Percentiles rank a stretch among this genome's conserved stretches.
Conservation (phyloP, 345 rosid genomes). For the Corchorus capsularis region DNA sequence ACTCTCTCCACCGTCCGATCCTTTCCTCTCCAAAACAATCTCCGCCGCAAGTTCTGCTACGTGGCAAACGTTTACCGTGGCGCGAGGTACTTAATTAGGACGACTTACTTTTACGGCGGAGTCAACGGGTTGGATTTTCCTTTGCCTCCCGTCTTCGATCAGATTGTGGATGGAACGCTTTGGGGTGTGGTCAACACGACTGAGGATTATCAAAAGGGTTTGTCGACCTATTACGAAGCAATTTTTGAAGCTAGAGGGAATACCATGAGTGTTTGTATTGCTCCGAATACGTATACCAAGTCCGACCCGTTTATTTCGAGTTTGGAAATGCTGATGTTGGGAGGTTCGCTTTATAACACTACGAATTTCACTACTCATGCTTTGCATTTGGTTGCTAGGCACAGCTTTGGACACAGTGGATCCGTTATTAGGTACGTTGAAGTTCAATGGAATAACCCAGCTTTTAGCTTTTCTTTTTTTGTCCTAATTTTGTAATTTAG, state of each 20-base stretch:
- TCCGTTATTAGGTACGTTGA: constrained; percentile 51
- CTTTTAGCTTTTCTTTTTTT: background rate
- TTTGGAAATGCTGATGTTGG: constrained; percentile 65
- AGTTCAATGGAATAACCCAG: background rate
- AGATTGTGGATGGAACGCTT: constrained; percentile 83
- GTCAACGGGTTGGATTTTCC: constrained; percentile 49
- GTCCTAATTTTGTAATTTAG: background rate
- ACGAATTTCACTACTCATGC: constrained; percentile 57
- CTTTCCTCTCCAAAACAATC: constrained; percentile 51
- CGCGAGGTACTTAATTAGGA: constrained; percentile 64
- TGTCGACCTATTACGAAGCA: constrained; percentile 71
- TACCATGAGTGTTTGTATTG: constrained; percentile 74
- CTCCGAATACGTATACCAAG: constrained; percentile 59
- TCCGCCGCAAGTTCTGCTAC: constrained; percentile 69
- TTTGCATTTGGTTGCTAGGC: constrained; percentile 65
- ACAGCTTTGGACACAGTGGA: constrained; percentile 70
- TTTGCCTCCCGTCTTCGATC: constrained; percentile 85
- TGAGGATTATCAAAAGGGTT: constrained; percentile 54
- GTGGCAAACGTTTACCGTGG: constrained; percentile 51
- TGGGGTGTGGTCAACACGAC: constrained; percentile 86
- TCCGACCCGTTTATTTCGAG: constrained; percentile 94
- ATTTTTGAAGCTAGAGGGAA: constrained; percentile 73
- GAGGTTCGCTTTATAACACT: constrained; percentile 63
- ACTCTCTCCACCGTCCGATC: constrained; percentile 75
- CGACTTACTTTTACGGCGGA: constrained; percentile 84